phyloP scores from a whole-genome alignment of 495 filamentous ascomycete genomes.

The Xylaria bambusicola region DNA sequence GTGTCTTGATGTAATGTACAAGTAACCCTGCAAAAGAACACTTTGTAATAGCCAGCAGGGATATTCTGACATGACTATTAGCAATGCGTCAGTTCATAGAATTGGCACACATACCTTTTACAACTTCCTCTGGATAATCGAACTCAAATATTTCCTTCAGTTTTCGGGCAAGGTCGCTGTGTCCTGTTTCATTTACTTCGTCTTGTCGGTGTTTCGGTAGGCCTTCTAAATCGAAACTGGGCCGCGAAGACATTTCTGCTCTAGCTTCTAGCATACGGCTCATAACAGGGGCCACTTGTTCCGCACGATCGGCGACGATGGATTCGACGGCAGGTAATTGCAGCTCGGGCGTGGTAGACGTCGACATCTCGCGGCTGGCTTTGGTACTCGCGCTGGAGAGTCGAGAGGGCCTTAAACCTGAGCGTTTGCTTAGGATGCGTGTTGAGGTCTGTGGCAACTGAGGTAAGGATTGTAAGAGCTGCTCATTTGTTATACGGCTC shows the following conservation, averaged over 20 bases:
- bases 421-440: conserved; percentile 40
- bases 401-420: conserved; percentile 28
- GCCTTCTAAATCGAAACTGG: conserved; percentile 54
- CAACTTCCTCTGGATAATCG: conserved; percentile 77
- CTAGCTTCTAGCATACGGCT: conserved; percentile 83
- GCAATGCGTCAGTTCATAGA: neutral
- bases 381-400: conserved; percentile 20
- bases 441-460: conserved; percentile 43
- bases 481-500: conserved; percentile 61
- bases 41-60: conserved; percentile 93
- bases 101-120: conserved; percentile 57
- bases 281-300: conserved; percentile 66
- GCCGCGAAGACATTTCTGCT: conserved; percentile 59
- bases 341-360: conserved; percentile 17
- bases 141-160: conserved; percentile 91
- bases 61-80: conserved; percentile 64
- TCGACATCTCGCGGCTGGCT: conserved; percentile 18
- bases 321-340: conserved; percentile 28
- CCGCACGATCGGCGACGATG: conserved; percentile 33
- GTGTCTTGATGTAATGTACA: conserved; percentile 94
- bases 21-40: conserved; percentile 89
- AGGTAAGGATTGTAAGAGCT: conserved; percentile 60
- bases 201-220: conserved; percentile 38
- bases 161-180: conserved; percentile 61
- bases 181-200: conserved; percentile 38